Evolutionary conservation across 192 early-diverging fungal species (phyloP), one percentile per base, ranked within the genome.

Genomic region (Backusella westeae): DNA sequence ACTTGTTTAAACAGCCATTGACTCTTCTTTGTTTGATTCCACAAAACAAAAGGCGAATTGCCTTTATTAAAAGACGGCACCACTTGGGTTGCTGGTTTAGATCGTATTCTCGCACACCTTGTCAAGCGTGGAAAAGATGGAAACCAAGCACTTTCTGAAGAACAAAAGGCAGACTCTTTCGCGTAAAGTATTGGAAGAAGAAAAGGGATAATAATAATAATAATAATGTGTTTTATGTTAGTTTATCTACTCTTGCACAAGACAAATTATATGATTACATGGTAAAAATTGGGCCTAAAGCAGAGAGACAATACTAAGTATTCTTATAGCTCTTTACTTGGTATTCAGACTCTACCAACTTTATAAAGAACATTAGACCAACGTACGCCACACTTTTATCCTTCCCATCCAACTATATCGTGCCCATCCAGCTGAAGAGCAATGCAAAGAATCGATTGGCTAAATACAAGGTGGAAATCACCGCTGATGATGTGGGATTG

Each of bases 281-380:
- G 73, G 90, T 91, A 85, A 41, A 80, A 7, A 49, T 41, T 8
- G 35, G 9, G 32, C 32, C 29, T 32, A 32, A 2, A 3, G 32
- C 32, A 34, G 15, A 69, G 7, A 46, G 9, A 56, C 44, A 12
- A 53, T 9, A 32, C 26, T 53, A 78, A 42, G 3, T 44, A 17
- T 44, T 59, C 0, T 23, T 0, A 7, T 56, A 84, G 86, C 80
- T 97, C 29, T 96, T 91, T 72, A 93, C 88, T 39, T 95, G 93
- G 92, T 98, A 92, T 72, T 78, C 94, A 7, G 96, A 96, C 59
- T 78, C 87, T 5, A 90, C 93, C 34, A 97, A 98, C 82, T 96
- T 92, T 86, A 81, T 84, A 32, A 88, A 93, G 19, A 83, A 82
- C 15, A 94, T 92, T 38, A 88, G 93, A 35, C 94, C 93, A 29